These are phyloP conservation scores for Blastocystis sp. DNA, from an alignment of 352 stramenopile genomes.

Conservation along the genomic window DNA sequence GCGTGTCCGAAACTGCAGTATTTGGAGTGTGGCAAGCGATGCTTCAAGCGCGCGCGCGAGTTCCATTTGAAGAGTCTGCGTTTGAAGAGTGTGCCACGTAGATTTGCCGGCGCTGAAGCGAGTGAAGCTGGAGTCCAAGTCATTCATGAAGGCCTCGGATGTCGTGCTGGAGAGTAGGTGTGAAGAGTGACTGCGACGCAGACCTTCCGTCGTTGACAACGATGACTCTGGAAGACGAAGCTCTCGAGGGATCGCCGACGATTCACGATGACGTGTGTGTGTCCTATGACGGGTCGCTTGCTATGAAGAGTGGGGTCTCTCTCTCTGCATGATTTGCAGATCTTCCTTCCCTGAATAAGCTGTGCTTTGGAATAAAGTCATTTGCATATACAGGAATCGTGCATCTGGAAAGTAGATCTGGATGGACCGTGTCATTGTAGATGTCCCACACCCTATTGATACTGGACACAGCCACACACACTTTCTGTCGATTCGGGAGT, in stretches of 20 bases:
- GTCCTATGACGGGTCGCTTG: background rate
- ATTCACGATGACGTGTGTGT: background rate
- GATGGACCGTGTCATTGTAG: background rate
- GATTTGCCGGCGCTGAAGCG: too few species aligned
- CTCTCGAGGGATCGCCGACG: background rate
- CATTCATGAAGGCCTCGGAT: too few species aligned
- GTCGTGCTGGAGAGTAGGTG: background rate
- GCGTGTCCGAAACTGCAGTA: too few species aligned
- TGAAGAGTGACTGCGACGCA: background rate
- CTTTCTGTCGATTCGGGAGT: background rate
- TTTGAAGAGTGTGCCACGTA: too few species aligned
- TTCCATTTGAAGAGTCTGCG: too few species aligned
- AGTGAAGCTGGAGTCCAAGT: too few species aligned
- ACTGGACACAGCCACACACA: background rate
- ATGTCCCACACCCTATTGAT: background rate
- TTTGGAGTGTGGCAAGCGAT: too few species aligned
- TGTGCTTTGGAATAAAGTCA: background rate
- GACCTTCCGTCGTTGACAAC: background rate
- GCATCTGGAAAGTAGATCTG: background rate
- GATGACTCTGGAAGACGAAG: background rate
- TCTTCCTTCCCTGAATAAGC: background rate
- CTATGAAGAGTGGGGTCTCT: background rate
- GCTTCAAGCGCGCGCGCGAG: too few species aligned
- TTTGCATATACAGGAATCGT: background rate
- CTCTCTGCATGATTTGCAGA: background rate